Percentiles rank a stretch among this genome's conserved stretches.
These are phyloP conservation scores for Lentinula boryana DNA, from an alignment of 768 basidiomycete species.

Conservation along the genomic window DNA sequence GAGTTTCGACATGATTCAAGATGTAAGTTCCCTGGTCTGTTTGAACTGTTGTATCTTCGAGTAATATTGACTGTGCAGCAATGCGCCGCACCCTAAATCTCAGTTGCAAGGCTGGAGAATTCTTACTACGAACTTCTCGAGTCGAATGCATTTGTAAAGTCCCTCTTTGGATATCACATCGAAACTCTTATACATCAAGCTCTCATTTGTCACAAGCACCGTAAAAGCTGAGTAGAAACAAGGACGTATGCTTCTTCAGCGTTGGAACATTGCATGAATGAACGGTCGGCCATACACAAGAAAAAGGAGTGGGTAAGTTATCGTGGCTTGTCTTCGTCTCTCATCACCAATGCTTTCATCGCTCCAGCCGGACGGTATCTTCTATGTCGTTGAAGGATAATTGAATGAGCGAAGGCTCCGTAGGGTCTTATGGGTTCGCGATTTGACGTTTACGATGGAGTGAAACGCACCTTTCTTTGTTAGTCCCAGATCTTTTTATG, in stretches of 20 bases:
- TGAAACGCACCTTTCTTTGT: constrained; percentile 23
- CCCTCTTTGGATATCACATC: constrained; percentile 90
- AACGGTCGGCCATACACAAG: constrained; percentile 91
- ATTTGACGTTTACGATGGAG: constrained; percentile 90
- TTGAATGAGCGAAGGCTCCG: constrained; percentile 66
- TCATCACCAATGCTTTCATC: not conserved
- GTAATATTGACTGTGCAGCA: constrained; percentile 35
- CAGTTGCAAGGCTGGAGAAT: constrained; percentile 92
- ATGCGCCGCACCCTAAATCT: constrained; percentile 91
- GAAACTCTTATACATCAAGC: constrained; percentile 83
- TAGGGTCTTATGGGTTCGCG: constrained; percentile 60
- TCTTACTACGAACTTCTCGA: constrained; percentile 30
- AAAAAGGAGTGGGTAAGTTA: constrained; percentile 79
- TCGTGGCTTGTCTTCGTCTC: no score
- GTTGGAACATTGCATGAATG: constrained; percentile 84
- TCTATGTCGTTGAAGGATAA: constrained; percentile 96
- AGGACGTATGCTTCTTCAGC: constrained; percentile 94
- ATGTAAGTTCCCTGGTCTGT: constrained; percentile 43
- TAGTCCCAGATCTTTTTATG: not conserved
- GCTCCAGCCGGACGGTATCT: constrained; percentile 73
- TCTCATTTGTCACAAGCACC: constrained; percentile 68
- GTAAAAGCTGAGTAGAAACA: constrained; percentile 84
- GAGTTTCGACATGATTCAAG: constrained; percentile 83
- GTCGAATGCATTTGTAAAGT: constrained; percentile 35
- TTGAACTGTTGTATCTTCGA: not conserved